A percentile compares a stretch with the other conserved stretches of the same genome.
Evolutionary conservation across 164 flowering plant species (phyloP).

Genomic region (Annona cherimola): DNA sequence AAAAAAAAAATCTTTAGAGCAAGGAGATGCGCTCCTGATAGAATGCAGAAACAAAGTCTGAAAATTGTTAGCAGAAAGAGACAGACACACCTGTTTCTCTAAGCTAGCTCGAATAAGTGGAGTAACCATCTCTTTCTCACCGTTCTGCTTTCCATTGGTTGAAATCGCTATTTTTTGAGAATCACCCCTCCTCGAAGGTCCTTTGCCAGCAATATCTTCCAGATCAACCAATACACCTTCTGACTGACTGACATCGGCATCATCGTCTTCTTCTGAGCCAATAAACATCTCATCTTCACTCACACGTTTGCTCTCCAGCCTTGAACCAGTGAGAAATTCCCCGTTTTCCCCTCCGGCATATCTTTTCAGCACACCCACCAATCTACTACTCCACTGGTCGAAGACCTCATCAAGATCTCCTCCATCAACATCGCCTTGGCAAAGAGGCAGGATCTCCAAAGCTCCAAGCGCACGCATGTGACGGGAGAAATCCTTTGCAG

Average conservation of each 20-base stretch:
- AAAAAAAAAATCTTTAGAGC: too few species aligned
- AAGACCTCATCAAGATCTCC: slow-evolving; percentile 72
- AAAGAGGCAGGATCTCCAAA: slow-evolving; percentile 44
- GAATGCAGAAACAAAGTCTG: too few species aligned
- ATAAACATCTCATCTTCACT: slow-evolving; percentile 34
- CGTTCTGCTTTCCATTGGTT: slow-evolving; percentile 21
- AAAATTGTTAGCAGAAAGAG: too few species aligned
- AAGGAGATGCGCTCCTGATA: too few species aligned
- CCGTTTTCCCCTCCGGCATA: slow-evolving; percentile 29
- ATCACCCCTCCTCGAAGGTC: slow-evolving; percentile 60
- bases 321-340: slow-evolving; percentile 7
- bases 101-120: slow-evolving; percentile 81
- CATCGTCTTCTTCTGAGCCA: slow-evolving; percentile 27
- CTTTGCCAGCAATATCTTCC: slow-evolving; percentile 95
- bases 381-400: slow-evolving; percentile 53
- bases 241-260: slow-evolving; percentile 24
- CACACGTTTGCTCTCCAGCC: slow-evolving; percentile 15
- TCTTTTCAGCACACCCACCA: slow-evolving; percentile 48
- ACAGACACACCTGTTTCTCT: slow-evolving; percentile 68
- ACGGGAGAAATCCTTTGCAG: slow-evolving; percentile 48
- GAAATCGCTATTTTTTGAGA: slow-evolving; percentile 9
- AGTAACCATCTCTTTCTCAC: slow-evolving; percentile 79
- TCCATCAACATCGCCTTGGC: slow-evolving; percentile 74
- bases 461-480: slow-evolving; percentile 65
- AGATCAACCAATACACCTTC: slow-evolving; percentile 69